phyloP scores from a whole-genome alignment of 2,329 filamentous ascomycete genomes.

The Clonostachys byssicola region DNA sequence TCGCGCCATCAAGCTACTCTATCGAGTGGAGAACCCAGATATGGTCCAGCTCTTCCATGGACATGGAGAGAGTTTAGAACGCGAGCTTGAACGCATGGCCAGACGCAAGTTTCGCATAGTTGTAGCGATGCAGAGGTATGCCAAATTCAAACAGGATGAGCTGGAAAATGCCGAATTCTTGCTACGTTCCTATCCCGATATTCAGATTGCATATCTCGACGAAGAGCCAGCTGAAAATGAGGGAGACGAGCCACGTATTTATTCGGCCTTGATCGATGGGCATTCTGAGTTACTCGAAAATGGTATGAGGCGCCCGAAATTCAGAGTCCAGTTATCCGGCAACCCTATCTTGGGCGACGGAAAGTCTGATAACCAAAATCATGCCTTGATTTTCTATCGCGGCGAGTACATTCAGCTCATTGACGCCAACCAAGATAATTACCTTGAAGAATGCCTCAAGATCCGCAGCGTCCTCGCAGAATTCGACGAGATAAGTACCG shows the following conservation, averaged over 20 bases:
- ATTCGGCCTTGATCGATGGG: slow-evolving; percentile 92
- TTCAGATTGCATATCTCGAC: slow-evolving; percentile 98
- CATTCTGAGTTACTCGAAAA: slow-evolving; percentile 99
- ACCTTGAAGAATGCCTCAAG: slow-evolving; percentile 96
- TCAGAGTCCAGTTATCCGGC: slow-evolving; percentile 93
- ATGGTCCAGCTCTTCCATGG: slow-evolving; percentile 97
- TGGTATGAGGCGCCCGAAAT: slow-evolving; percentile 93
- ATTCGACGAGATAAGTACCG: slow-evolving; percentile 97
- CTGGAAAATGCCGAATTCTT: slow-evolving; percentile 99
- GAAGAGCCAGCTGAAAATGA: slow-evolving; percentile 87
- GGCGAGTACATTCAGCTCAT: slow-evolving; percentile 99
- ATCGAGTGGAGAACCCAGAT: slow-evolving; percentile 97
- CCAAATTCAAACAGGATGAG: slow-evolving; percentile 99
- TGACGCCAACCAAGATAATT: slow-evolving; percentile 99
- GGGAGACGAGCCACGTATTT: slow-evolving; percentile 91
- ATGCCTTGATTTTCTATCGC: slow-evolving; percentile 96
- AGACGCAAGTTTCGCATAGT: slow-evolving; percentile 98
- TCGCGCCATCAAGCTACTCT: slow-evolving; percentile 95
- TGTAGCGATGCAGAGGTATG: slow-evolving; percentile 97
- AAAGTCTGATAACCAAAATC: slow-evolving; percentile 99
- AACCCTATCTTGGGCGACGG: slow-evolving; percentile 98
- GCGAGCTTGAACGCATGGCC: slow-evolving; percentile 96
- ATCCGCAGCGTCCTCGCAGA: slow-evolving; percentile 96
- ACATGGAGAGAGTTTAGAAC: slow-evolving; percentile 97
- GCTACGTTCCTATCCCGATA: slow-evolving; percentile 91